These are phyloP conservation scores for Serendipita sp. DNA, from an alignment of 768 basidiomycete species.

Conservation along the genomic window DNA sequence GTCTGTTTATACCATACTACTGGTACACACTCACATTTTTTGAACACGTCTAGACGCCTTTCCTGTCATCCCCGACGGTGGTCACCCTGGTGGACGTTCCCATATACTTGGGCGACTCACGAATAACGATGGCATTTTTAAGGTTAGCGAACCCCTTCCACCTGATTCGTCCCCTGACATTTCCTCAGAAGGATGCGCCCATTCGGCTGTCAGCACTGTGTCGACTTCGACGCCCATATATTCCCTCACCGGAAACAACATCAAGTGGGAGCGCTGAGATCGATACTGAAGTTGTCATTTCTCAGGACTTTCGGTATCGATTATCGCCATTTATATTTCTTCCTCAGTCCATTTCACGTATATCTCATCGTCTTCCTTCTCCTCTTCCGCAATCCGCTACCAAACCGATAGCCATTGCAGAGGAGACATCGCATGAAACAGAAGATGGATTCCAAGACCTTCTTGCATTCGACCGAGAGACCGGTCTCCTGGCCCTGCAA, in stretches of 20 bases:
- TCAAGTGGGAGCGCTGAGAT: not conserved
- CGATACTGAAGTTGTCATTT: not conserved
- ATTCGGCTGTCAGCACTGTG: not conserved
- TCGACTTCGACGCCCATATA: not conserved
- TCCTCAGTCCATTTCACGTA: not conserved
- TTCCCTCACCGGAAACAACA: not conserved
- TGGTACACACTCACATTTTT: conserved; percentile 10
- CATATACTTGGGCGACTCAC: conserved; percentile 31
- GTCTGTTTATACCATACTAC: conserved; percentile 8
- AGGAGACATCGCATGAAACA: not conserved
- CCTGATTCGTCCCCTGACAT: not conserved
- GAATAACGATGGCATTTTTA: too few species aligned
- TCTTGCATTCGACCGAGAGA: conserved; percentile 51
- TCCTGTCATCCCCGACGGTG: conserved; percentile 61
- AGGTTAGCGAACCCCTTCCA: not conserved
- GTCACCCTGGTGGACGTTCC: conserved; percentile 42
- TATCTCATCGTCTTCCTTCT: not conserved
- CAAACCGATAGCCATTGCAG: not conserved
- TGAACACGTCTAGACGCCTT: conserved; percentile 58
- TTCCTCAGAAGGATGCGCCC: not conserved
- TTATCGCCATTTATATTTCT: not conserved
- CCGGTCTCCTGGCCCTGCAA: conserved; percentile 39
- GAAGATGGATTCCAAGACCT: conserved; percentile 37
- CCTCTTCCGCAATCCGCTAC: too few species aligned
- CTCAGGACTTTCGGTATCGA: not conserved